Evolutionary conservation across 345 rosid genomes (phyloP).

Genomic region (Citrus australasica): DNA sequence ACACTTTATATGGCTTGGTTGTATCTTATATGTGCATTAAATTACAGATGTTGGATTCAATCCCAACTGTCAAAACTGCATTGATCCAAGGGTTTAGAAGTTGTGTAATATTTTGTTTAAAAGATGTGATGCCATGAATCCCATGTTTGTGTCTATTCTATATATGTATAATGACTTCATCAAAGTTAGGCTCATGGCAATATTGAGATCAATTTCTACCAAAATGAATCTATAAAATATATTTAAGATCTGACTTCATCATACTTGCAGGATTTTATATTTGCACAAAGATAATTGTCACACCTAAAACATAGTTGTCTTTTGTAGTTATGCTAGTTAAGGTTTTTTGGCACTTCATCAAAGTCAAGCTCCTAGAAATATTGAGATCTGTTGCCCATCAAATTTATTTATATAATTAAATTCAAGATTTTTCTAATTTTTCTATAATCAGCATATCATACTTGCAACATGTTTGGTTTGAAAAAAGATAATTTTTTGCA

Average conservation of each 20-base stretch:
- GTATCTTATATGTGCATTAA: not conserved
- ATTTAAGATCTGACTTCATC: too few relatives aligned
- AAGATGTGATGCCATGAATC: not conserved
- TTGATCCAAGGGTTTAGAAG: not conserved
- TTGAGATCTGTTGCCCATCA: not conserved
- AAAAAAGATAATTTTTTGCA: not conserved
- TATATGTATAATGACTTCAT: not conserved
- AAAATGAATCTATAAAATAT: too few relatives aligned
- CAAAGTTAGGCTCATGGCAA: not conserved
- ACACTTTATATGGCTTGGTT: not conserved
- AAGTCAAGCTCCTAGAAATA: not conserved
- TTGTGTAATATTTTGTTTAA: too few relatives aligned
- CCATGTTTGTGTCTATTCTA: not conserved
- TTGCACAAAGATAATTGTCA: too few relatives aligned
- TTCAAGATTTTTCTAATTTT: too few relatives aligned
- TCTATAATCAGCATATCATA: not conserved
- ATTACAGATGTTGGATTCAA: not conserved
- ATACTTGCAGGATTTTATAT: too few relatives aligned
- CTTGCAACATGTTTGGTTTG: not conserved
- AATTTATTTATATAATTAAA: too few relatives aligned
- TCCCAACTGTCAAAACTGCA: not conserved
- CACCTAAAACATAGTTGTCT: too few relatives aligned
- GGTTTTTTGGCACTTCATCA: too few relatives aligned
- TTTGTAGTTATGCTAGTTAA: too few relatives aligned
- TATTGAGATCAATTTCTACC: not conserved